Evolutionary conservation across 176 grass and related monocot genomes (phyloP), one percentile per base, ranked within the genome.

Genomic region (Oryza australiensis): DNA sequence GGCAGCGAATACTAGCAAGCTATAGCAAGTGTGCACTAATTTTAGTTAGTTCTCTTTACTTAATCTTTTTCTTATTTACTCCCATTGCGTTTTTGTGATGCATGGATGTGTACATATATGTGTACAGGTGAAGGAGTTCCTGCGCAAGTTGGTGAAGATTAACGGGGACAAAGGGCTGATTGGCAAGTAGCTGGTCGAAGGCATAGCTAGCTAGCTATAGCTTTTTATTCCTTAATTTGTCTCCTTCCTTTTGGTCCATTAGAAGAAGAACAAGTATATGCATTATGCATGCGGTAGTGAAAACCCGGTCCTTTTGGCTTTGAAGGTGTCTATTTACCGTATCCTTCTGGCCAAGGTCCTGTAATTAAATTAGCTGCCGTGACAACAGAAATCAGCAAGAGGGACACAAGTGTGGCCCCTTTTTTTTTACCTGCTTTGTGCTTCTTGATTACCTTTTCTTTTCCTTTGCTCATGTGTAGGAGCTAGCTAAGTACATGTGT

Each of bases 61-160:
- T n/a, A n/a, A 22, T 55, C 20, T 55, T 9, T 55, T 55, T 55
- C 51, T 55, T 20, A 20, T 3, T 64, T 27, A 26, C 27, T 86
- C 29, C 82, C 27, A 9, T 49, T 71, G 28, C 5, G 74, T 10
- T 66, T 24, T 16, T 16, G 42, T 45, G 9, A 14, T 45, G 43
- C 13, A 46, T 46, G 12, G 43, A 46, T 60, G 64, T 24, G 55
- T 24, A 11, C 55, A 51, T 55, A 51, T 55, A 7, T 37, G 64
- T 26, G 4, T 42, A 27, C 64, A 89, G 87, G 87, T 89, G 1
- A 85, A 75, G 53, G 87, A 89, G 40, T 85, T 89, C 51, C 70
- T 89, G 57, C 8, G 49, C 65, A 80, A 75, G 76, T 64, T 89
- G 82, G 87, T 68, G 81, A 80, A 74, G 26, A 7, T 8, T 53